Evolutionary conservation across 1,139 yeast species (phyloP), one percentile per base, ranked within the genome.

Genomic region (Lodderomyces pseudojiufengensis): DNA sequence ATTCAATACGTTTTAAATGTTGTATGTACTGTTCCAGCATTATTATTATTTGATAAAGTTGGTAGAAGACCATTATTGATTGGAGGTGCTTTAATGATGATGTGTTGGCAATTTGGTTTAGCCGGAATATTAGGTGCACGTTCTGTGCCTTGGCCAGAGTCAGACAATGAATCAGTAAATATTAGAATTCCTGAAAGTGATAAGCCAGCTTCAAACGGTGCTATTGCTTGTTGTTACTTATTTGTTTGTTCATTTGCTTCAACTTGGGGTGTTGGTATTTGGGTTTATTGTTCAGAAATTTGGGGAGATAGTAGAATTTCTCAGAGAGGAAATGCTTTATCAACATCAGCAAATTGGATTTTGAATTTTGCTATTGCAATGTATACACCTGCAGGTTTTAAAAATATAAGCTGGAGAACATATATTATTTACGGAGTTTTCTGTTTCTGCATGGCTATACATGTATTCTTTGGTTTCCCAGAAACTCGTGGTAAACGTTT

Each of bases 401-500:
- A 57, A 35, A 66, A 62, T 46, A 69, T 72, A 36, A 57, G 65
- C 15, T 71, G 76, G 76, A 68, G 59, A 46, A 67, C 76, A 12
- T 72, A 70, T 45, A 57, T 63, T 39, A 58, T 73, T 32, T 70
- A 65, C 50, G 74, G 69, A 35, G 59, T 64, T 20, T 73, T 73
- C 54, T 75, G 81, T 56, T 54, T 57, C 16, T 64, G 57, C 39
- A 75, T 78, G 80, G 65, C 70, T 67, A 37, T 76, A 37, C 83
- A 76, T 48, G 81, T 80, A 38, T 81, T 61, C 67, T 75, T 83
- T 68, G 81, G 73, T 60, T 79, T 76, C 76, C 70, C 80, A 44
- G 78, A 75, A 56, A 79, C 85, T 24, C 75, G 65, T 52, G 80
- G 80, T 38, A 73, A 71, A 59, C 66, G 82, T 41, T 67, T 79